A percentile compares a stretch with the other conserved stretches of the same genome.
phyloP scores from a whole-genome alignment of 176 grass and related monocot genomes.

The Panicum miliaceum region DNA sequence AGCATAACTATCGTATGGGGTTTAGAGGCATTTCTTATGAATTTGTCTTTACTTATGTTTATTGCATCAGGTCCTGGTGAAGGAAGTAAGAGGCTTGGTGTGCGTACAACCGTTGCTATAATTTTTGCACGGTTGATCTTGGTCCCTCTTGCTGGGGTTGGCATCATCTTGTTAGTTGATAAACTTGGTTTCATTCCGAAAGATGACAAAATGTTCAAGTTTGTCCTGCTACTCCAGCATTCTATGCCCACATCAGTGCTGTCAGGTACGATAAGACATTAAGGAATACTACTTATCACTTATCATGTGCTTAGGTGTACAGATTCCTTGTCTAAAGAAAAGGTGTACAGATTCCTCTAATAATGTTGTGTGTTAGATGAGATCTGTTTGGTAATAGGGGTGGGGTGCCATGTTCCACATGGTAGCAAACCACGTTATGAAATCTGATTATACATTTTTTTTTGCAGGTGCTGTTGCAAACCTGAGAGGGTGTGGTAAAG shows the following conservation, averaged over 20 bases:
- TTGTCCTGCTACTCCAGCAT: slow-evolving; percentile 91
- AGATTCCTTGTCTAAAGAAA: too few species aligned
- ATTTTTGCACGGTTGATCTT: slow-evolving; percentile 84
- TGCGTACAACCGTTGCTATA: slow-evolving; percentile 81
- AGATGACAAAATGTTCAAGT: slow-evolving; percentile 99
- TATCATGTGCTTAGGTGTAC: slow-evolving; percentile 22
- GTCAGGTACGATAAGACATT: slow-evolving; percentile 66
- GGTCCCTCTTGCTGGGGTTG: slow-evolving; percentile 86
- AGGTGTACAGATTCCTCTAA: slow-evolving; percentile 37
- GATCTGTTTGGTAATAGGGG: slow-evolving; percentile 28
- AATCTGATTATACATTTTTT: slow-evolving; percentile 34
- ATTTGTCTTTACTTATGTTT: slow-evolving; percentile 27
- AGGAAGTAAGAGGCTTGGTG: slow-evolving; percentile 92
- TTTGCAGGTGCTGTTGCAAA: slow-evolving; percentile 87
- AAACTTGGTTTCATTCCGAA: slow-evolving; percentile 86
- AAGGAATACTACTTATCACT: background rate
- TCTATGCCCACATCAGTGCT: slow-evolving; percentile 98
- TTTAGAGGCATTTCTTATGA: slow-evolving; percentile 17
- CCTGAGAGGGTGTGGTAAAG: slow-evolving; percentile 94
- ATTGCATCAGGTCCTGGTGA: slow-evolving; percentile 81
- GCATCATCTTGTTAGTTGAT: slow-evolving; percentile 76
- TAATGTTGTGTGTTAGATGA: slow-evolving; percentile 29
- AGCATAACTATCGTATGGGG: background rate
- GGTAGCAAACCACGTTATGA: slow-evolving; percentile 26
- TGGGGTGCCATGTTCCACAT: slow-evolving; percentile 30